Base-by-base conservation (phyloP, 805 yeast genomes). In the Pichia ethanolica region DNA sequence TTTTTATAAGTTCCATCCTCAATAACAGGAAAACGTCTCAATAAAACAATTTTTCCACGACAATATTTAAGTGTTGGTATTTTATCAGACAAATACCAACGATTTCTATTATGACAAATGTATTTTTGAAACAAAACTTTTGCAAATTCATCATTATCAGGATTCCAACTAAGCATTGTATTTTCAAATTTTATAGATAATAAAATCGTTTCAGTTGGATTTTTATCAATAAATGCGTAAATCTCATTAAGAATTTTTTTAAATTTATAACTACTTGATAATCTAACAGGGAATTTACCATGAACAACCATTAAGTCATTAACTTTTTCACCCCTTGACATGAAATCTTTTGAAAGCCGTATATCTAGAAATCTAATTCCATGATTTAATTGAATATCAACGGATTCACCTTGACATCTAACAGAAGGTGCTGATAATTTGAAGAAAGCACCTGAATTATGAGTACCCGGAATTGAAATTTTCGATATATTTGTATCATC, bases 391-490 rank as follows among this genome's bases (percentile, higher is more conserved):
- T 86, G 93, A 3, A 76, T 78, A 3, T 73, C 64, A 45, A 86
- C 71, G 1, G 79, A 64, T 7, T 71, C 77, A 14, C 79, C 84
- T 63, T 86, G 93, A 63, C 93, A 86, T 61, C 81, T 83, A 33
- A 86, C 90, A 0, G 88, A 79, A 32, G 91, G 91, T 42, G 83
- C 67, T 2, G 90, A 83, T 7, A 75, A 69, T 33, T 49, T 52
- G 61, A 82, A 82, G 56, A 77, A 79, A 6, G 91, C 91, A 12
- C 85, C 88, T 39, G 87, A 74, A 62, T 86, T 85, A 68, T 86
- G 93, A n/a, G 91, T 85, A n/a, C 93, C 93, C 9, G 91, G 89
- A 46, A 86, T 70, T 0, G 90, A 71, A 46, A 86, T 70, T 49
- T 73, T 67, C 4, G 83, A 71, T 35, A 86, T 53, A 39, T 59